phyloP scores from a whole-genome alignment of 2,329 filamentous ascomycete genomes.

The Hypoxylon sp. region DNA sequence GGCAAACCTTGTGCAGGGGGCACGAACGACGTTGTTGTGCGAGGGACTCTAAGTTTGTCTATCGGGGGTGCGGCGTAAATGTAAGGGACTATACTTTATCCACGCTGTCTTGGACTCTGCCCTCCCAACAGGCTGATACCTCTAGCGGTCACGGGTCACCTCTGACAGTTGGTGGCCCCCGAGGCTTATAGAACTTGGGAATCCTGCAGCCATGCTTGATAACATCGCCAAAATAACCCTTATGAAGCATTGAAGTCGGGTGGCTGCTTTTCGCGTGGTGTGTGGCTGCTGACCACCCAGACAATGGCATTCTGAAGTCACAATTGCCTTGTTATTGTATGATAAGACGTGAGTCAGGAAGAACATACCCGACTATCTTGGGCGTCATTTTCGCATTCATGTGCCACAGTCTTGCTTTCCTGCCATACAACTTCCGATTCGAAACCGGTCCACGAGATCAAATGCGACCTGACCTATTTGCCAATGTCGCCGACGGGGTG shows the following conservation, averaged over 20 bases:
- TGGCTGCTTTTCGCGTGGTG: background rate
- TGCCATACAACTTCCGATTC: background rate
- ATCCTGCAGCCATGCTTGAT: background rate
- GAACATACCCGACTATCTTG: background rate
- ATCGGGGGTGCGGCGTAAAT: too few relatives aligned
- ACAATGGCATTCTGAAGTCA: background rate
- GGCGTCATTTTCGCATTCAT: background rate
- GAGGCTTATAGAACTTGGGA: too few relatives aligned
- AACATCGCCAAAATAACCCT: background rate
- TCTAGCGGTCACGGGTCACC: too few relatives aligned
- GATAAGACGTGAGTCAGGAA: background rate
- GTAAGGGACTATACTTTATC: too few relatives aligned
- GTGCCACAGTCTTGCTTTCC: background rate
- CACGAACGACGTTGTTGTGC: too few relatives aligned
- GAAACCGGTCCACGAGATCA: background rate
- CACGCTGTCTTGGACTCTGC: too few relatives aligned
- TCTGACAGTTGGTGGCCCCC: too few relatives aligned
- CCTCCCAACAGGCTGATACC: too few relatives aligned
- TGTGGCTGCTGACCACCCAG: background rate
- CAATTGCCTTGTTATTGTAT: background rate
- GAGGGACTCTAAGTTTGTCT: too few relatives aligned
- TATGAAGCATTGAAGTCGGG: background rate
- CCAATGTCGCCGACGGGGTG: background rate
- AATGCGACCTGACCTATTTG: background rate
- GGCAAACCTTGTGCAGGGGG: too few relatives aligned